Conservation (phyloP, 225 moss, liverwort and hornwort species). For the Lunularia cruciata region DNA sequence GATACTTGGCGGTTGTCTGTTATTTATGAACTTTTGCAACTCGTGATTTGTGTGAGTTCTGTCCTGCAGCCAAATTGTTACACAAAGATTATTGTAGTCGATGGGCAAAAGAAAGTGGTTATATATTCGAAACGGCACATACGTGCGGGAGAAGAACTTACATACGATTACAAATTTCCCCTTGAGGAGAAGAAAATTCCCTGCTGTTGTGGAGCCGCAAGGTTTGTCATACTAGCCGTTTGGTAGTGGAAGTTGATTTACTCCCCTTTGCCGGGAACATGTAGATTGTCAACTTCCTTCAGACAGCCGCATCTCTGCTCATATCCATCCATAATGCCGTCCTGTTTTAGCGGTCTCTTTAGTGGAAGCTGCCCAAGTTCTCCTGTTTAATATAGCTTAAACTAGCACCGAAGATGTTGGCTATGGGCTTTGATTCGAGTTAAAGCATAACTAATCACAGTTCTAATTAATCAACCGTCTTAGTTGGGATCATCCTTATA, state of each 20-base stretch:
- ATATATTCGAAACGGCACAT: conserved; percentile 89
- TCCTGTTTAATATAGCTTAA: background rate
- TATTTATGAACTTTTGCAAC: too few relatives aligned
- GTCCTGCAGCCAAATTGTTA: conserved; percentile 78
- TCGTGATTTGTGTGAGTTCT: background rate
- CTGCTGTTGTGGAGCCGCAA: conserved; percentile 67
- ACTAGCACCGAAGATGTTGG: too few relatives aligned
- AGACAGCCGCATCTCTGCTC: background rate
- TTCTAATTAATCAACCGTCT: too few relatives aligned
- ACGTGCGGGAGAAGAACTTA: conserved; percentile 73
- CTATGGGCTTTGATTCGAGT: too few relatives aligned
- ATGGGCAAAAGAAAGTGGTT: conserved; percentile 84
- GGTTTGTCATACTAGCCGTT: conserved; percentile 26
- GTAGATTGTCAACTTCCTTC: background rate
- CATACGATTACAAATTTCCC: conserved; percentile 88
- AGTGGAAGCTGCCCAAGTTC: too few relatives aligned
- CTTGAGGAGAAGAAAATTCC: conserved; percentile 86
- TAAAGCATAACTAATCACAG: too few relatives aligned
- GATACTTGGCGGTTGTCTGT: too few relatives aligned
- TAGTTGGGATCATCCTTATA: too few relatives aligned
- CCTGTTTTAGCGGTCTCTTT: too few relatives aligned
- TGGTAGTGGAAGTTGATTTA: background rate
- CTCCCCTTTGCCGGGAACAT: background rate
- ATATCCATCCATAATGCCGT: too few relatives aligned
- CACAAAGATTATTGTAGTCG: conserved; percentile 75